A percentile compares a stretch with the other conserved stretches of the same genome.
Conservation (phyloP, 2,329 filamentous ascomycete species). For the Phyllosticta capitalensis region DNA sequence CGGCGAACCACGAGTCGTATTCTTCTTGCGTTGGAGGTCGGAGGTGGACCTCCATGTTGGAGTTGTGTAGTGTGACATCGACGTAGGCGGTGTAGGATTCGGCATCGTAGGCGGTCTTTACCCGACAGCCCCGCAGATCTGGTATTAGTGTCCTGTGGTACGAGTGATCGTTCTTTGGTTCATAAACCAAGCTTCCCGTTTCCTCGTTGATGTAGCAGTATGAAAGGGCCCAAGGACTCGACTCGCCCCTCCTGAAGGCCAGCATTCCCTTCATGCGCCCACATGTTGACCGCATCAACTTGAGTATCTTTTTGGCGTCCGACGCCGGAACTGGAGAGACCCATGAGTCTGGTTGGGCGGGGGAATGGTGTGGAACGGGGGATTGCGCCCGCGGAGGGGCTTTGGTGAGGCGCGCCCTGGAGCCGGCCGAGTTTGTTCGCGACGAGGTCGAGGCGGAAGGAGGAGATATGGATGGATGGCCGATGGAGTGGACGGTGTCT, state of each 20-base stretch:
- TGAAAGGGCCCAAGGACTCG: constrained; percentile 58
- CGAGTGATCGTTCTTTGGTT: constrained; percentile 56
- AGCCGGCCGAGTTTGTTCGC: constrained; percentile 19
- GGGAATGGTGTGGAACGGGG: constrained; percentile 22
- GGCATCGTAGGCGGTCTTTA: constrained; percentile 43
- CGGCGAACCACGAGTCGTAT: constrained; percentile 71
- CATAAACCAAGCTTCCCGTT: constrained; percentile 63
- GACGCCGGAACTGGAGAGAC: constrained; percentile 42
- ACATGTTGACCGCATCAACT: constrained; percentile 67
- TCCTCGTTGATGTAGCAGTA: constrained; percentile 71
- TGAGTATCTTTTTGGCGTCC: constrained; percentile 62
- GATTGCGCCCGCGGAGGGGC: constrained; percentile 17
- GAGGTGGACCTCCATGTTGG: constrained; percentile 53
- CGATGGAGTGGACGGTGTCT: constrained; percentile 32
- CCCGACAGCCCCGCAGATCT: constrained; percentile 64
- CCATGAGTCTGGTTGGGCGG: constrained; percentile 25
- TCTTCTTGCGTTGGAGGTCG: constrained; percentile 56
- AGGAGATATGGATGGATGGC: constrained; percentile 30
- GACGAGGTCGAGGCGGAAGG: constrained; percentile 19
- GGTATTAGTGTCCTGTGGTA: constrained; percentile 60
- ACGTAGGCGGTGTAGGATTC: constrained; percentile 41
- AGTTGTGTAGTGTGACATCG: constrained; percentile 43
- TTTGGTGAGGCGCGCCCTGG: constrained; percentile 23
- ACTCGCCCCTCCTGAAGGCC: constrained; percentile 56
- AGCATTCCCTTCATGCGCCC: constrained; percentile 73